Conservation (phyloP, 2,329 filamentous ascomycete genomes). For the Paecilomyces sp. region DNA sequence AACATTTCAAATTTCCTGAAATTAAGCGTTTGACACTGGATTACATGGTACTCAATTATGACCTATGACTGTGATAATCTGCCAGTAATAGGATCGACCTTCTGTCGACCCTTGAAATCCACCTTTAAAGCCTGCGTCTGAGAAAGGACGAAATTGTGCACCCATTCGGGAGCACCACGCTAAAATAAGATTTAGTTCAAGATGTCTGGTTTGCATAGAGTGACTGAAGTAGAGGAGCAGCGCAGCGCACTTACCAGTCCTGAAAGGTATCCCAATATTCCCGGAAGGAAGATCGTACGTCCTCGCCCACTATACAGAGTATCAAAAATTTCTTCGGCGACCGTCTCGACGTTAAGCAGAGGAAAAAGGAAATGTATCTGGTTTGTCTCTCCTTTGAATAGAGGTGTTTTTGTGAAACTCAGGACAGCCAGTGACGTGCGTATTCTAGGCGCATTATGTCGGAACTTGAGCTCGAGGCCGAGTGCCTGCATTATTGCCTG, state of each 20-base stretch:
- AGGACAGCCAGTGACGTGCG: slow-evolving; percentile 14
- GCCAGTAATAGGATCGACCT: slow-evolving; percentile 12
- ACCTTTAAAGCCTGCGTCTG: slow-evolving; percentile 11
- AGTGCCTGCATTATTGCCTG: not conserved
- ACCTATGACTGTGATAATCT: not conserved
- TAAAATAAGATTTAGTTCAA: not conserved
- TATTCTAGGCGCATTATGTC: slow-evolving; percentile 7
- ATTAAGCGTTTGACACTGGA: too few species aligned
- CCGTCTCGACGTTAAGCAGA: slow-evolving; percentile 16
- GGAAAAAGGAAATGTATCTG: slow-evolving; percentile 15
- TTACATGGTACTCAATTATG: too few species aligned
- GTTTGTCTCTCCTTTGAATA: slow-evolving; percentile 17
- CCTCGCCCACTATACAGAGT: slow-evolving; percentile 12
- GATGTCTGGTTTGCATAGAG: too few species aligned
- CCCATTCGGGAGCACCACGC: slow-evolving; percentile 12
- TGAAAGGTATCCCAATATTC: slow-evolving; percentile 12
- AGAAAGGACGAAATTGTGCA: slow-evolving; percentile 9
- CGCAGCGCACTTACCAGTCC: slow-evolving; percentile 11
- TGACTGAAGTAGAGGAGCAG: not conserved
- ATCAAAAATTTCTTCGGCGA: slow-evolving; percentile 15
- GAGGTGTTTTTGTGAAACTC: slow-evolving; percentile 16
- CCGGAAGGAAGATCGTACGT: slow-evolving; percentile 11
- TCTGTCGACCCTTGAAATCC: slow-evolving; percentile 13
- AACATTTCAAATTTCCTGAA: too few species aligned
- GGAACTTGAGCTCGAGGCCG: slow-evolving; percentile 5